phyloP scores from a whole-genome alignment of 75 land plant species.

The Isoetes taiwanensis region DNA sequence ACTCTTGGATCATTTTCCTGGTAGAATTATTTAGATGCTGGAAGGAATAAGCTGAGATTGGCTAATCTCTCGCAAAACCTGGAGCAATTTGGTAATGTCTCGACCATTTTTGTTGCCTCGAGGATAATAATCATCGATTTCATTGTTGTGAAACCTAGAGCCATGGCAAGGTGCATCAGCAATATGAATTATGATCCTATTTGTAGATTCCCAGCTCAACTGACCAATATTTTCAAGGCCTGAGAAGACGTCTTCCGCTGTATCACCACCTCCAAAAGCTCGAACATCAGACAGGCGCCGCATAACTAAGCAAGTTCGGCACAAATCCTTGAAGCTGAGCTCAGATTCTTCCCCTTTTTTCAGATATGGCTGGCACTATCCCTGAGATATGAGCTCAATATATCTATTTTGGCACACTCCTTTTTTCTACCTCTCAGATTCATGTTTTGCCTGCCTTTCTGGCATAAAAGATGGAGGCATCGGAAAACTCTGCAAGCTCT shows the following conservation, averaged over 20 bases:
- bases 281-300: neutral
- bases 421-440: too few relatives aligned
- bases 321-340: too few relatives aligned
- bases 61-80: slow-evolving; percentile 8
- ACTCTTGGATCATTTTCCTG: slow-evolving; percentile 14
- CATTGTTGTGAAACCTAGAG: neutral
- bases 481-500: too few relatives aligned
- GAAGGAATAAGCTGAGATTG: slow-evolving; percentile 11
- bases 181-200: slow-evolving; percentile 12
- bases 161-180: slow-evolving; percentile 21
- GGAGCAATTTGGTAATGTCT: neutral
- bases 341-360: too few relatives aligned
- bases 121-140: slow-evolving; percentile 11
- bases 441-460: too few relatives aligned
- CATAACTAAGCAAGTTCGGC: too few relatives aligned
- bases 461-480: too few relatives aligned
- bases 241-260: slow-evolving; percentile 18
- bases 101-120: slow-evolving; percentile 8
- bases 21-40: slow-evolving; percentile 11
- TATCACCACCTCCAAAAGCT: slow-evolving; percentile 14
- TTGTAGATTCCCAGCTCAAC: slow-evolving; percentile 12
- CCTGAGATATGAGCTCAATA: too few relatives aligned
- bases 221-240: slow-evolving; percentile 8
- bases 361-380: too few relatives aligned
- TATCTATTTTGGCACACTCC: too few relatives aligned